phyloP scores from a whole-genome alignment of 1,284 basidiomycete genomes.

The Spongispora temasekensis region DNA sequence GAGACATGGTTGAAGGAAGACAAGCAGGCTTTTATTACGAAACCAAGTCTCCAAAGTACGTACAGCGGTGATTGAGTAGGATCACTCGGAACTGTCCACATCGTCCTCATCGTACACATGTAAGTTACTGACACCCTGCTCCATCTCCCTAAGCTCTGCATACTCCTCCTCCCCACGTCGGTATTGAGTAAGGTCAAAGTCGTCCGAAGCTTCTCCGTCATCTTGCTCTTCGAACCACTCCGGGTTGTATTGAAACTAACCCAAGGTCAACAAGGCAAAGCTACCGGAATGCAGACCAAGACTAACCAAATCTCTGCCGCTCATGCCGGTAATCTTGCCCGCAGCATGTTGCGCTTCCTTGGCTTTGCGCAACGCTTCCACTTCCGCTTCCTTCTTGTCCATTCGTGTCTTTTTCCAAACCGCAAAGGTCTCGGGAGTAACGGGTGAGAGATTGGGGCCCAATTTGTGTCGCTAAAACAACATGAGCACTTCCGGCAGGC shows the following conservation, averaged over 20 bases:
- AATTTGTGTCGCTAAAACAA: conserved; percentile 85
- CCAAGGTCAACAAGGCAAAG: conserved; percentile 12
- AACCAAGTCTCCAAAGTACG: conserved; percentile 10
- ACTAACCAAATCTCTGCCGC: conserved; percentile 89
- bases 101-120: conserved; percentile 28
- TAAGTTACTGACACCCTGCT: conserved; percentile 14
- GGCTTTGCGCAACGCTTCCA: conserved; percentile 78
- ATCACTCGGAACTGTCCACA: neutral
- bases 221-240: conserved; percentile 92
- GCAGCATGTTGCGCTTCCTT: conserved; percentile 86
- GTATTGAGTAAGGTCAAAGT: conserved; percentile 35
- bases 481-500: conserved; percentile 8
- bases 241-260: conserved; percentile 91
- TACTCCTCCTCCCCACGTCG: conserved; percentile 33
- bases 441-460: conserved; percentile 89
- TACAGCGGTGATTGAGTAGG: no score
- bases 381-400: conserved; percentile 91
- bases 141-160: conserved; percentile 25
- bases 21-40: conserved; percentile 16
- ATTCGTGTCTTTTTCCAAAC: conserved; percentile 93
- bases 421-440: conserved; percentile 93
- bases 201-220: conserved; percentile 63
- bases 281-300: conserved; percentile 3
- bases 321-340: conserved; percentile 93
- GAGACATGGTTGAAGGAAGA: conserved; percentile 41